phyloP scores from a whole-genome alignment of 2,329 filamentous ascomycete species.

The Sphaerulina musiva region DNA sequence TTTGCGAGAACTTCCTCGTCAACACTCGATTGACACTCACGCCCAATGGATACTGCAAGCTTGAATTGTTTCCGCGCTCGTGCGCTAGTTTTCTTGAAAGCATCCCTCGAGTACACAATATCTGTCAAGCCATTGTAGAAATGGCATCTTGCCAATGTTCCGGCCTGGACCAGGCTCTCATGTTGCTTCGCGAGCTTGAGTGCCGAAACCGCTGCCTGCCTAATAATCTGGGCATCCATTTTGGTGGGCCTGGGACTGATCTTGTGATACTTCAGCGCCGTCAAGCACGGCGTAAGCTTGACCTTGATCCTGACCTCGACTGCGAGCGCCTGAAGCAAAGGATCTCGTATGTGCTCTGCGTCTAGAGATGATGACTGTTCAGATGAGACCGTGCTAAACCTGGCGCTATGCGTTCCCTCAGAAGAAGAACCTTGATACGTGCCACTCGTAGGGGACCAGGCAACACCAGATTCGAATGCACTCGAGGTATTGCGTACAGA shows the following conservation, averaged over 20 bases:
- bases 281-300: background rate
- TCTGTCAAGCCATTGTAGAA: conserved; percentile 2
- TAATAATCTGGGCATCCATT: background rate
- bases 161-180: background rate
- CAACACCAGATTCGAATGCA: background rate
- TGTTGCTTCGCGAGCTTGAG: background rate
- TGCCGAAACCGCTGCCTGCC: background rate
- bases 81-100: background rate
- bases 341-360: background rate
- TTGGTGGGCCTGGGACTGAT: background rate
- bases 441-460: background rate
- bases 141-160: conserved; percentile 1
- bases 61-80: conserved; percentile 4
- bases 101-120: conserved; percentile 1
- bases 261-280: background rate
- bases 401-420: background rate
- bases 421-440: background rate
- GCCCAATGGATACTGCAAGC: background rate
- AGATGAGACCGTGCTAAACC: background rate
- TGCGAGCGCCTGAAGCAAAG: background rate
- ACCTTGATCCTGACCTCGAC: conserved; percentile 1
- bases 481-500: background rate
- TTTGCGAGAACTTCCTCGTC: background rate
- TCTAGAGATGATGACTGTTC: background rate
- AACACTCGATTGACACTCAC: background rate